Evolutionary conservation across 2,329 filamentous ascomycete species (phyloP).

Genomic region (Hymenoscyphus albidus): DNA sequence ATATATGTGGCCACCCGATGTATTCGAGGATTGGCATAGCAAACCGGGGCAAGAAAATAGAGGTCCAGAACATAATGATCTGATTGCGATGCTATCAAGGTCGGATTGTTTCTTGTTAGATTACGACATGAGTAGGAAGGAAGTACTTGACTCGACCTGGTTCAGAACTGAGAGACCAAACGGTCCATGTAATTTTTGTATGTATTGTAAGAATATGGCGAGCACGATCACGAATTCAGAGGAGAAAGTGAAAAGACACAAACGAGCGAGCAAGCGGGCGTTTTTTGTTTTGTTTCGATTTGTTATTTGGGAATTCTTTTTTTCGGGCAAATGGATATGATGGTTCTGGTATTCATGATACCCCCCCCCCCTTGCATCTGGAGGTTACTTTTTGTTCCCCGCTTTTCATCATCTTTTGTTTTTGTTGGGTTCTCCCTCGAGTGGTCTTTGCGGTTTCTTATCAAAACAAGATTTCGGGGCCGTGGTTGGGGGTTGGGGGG

Average conservation of each 20-base stretch:
- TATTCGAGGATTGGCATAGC: too few species aligned
- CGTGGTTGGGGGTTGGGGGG: too few species aligned
- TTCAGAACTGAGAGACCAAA: not conserved
- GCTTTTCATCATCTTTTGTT: not conserved
- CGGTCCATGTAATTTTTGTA: conserved; percentile 2
- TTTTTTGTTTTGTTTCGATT: not conserved
- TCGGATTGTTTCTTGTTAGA: not conserved
- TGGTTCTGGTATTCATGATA: conserved; percentile 13
- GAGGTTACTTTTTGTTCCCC: not conserved
- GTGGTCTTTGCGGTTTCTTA: too few species aligned
- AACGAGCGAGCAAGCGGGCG: not conserved
- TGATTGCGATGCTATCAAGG: not conserved
- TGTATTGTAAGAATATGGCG: conserved; percentile 10
- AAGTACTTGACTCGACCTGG: not conserved
- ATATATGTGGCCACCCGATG: not conserved
- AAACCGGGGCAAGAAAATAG: not conserved
- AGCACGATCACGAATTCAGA: not conserved
- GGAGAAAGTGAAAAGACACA: not conserved
- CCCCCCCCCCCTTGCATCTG: conserved; percentile 8
- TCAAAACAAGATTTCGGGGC: too few species aligned
- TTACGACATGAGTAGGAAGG: not conserved
- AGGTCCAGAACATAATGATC: not conserved
- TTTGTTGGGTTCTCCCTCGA: too few species aligned
- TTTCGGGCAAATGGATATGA: conserved; percentile 9
- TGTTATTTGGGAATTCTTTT: not conserved